Conservation (phyloP, 208 protist genomes). For the Leptomonas seymouri region DNA sequence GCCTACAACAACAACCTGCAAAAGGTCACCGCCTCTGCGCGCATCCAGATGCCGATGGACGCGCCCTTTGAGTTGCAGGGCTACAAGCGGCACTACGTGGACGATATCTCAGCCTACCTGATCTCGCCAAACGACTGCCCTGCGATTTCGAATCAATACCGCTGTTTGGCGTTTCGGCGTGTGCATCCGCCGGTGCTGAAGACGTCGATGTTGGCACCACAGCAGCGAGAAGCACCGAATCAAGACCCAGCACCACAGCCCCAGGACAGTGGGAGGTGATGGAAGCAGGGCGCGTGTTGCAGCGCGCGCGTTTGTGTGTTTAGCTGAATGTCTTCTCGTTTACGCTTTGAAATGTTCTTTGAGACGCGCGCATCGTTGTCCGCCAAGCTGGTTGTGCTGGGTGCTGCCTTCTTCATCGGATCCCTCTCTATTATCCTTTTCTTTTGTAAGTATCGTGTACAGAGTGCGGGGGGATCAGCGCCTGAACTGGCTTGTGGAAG, state of each 20-base stretch:
- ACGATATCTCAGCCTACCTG: constrained; percentile 64
- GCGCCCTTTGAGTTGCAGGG: constrained; percentile 68
- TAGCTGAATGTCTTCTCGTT: no score
- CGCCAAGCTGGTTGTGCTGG: no score
- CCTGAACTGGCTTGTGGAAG: no score
- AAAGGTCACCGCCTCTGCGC: constrained; percentile 38
- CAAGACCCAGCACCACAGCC: background rate
- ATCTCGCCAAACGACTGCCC: constrained; percentile 64
- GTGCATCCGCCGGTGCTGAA: constrained; percentile 46
- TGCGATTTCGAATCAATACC: constrained; percentile 47
- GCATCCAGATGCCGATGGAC: constrained; percentile 71
- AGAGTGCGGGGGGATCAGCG: no score
- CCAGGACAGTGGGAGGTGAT: no score
- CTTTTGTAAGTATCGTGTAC: no score
- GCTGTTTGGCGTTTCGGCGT: constrained; percentile 59
- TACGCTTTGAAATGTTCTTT: no score
- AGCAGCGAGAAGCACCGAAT: background rate
- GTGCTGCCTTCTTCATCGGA: no score
- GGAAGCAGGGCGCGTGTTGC: no score
- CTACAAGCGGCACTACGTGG: constrained; percentile 55
- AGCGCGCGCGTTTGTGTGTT: no score
- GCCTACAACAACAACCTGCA: constrained; percentile 76
- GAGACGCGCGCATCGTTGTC: no score
- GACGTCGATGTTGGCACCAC: background rate
- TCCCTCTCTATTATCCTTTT: no score